Percentiles rank a stretch among this genome's conserved stretches.
These are phyloP conservation scores for Aurantiochytrium sp. DNA, from an alignment of 108 stramenopile species.

Conservation along the genomic window DNA sequence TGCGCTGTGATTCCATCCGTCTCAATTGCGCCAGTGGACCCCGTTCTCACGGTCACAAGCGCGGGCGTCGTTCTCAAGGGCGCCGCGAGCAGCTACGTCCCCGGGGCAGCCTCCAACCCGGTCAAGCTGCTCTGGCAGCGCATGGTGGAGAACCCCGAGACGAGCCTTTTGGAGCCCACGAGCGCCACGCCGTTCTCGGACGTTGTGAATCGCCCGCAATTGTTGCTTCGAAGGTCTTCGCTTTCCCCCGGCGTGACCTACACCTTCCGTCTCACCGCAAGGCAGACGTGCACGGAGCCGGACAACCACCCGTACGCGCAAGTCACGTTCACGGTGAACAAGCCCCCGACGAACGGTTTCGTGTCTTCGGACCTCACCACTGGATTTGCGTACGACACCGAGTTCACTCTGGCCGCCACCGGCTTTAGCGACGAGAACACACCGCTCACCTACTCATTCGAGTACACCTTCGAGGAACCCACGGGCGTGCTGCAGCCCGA, in stretches of 20 bases:
- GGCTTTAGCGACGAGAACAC: constrained; percentile 1
- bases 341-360: background rate
- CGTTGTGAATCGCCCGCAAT: background rate
- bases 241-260: background rate
- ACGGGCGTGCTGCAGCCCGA: background rate
- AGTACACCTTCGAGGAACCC: background rate
- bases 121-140: background rate
- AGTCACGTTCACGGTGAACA: constrained; percentile 24
- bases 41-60: background rate
- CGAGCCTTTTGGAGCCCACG: background rate
- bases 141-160: background rate
- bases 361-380: background rate
- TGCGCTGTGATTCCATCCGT: background rate
- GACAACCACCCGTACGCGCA: background rate
- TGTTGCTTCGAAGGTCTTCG: background rate
- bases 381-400: background rate
- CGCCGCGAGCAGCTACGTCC: background rate
- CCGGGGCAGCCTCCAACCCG: background rate
- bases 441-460: background rate
- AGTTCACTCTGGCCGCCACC: background rate
- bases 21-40: background rate
- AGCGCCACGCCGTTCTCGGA: background rate
- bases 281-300: background rate
- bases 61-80: constrained; percentile 9
- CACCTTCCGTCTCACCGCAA: background rate